These are phyloP conservation scores for Pseudogymnoascus sp. DNA, from an alignment of 2,329 filamentous ascomycete genomes.

Conservation along the genomic window DNA sequence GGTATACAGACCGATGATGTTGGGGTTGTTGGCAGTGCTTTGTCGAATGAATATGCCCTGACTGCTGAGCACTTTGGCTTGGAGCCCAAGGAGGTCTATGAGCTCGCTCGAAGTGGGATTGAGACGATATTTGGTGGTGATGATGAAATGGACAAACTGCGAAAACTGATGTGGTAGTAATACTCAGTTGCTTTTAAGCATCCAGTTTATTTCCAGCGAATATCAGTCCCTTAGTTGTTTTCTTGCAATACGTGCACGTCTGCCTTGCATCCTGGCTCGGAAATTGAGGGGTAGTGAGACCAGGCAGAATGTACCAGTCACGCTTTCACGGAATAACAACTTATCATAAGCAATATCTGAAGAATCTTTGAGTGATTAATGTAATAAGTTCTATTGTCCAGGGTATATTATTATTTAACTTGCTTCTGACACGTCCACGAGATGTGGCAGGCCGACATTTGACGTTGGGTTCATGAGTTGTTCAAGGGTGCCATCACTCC, in stretches of 20 bases:
- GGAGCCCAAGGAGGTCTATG: constrained; percentile 38
- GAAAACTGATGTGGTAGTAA: constrained; percentile 41
- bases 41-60: constrained; percentile 72
- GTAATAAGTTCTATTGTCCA: background rate
- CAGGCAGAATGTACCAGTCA: background rate
- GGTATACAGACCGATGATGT: constrained; percentile 70
- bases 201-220: background rate
- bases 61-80: constrained; percentile 66
- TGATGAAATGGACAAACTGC: constrained; percentile 53
- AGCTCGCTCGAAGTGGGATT: constrained; percentile 54
- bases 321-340: background rate
- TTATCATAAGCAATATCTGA: background rate
- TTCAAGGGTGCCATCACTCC: background rate
- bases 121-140: constrained; percentile 61
- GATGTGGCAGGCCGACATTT: background rate
- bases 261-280: background rate
- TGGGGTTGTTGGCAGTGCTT: constrained; percentile 68
- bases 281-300: background rate
- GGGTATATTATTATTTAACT: background rate
- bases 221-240: background rate
- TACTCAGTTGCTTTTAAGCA: too few relatives aligned
- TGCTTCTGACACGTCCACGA: background rate
- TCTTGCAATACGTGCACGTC: background rate
- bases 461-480: background rate
- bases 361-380: background rate